Base-by-base conservation (phyloP, 2,329 filamentous ascomycete genomes). In the Anisogramma anomala region DNA sequence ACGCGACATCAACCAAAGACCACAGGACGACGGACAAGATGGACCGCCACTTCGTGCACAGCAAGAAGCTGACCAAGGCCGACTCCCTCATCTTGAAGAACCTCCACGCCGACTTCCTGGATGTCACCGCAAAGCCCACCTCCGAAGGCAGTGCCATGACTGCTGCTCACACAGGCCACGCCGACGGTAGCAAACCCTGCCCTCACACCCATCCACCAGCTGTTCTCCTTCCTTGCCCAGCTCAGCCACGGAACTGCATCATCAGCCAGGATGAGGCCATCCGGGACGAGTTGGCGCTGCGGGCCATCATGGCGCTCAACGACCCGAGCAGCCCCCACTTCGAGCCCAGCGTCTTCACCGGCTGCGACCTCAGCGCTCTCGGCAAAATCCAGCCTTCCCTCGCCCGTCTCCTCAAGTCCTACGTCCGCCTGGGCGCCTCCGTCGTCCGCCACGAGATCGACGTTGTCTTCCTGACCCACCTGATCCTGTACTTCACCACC, bases 401-500 rank as follows among this genome's bases (percentile, higher is more conserved):
- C 33, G 61, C 71, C 53, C 58, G 60, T 47, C 19, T 80, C 2
- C 60, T 84, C 14, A 62, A 68, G 30, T 74, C 77, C 0, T 85
- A 84, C 55, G 62, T 78, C 35, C 57, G 60, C 11, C 60, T 69
- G 53, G 80, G 74, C 1, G 65, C 65, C 31, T 58, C 55, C 2
- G 58, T 79, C 17, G 78, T 82, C 8, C 77, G 82, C 11, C 64
- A 74, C 43, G 69, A 75, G 41, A 82, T 80, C 1, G 84, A 89
- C 55, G 80, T 88, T 14, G 73, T 87, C 34, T 84, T 89, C 69
- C 58, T 88, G 42, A 85, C 81, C 0, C 83, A 89, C 57, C 67
- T 89, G 17, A 56, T 87, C 26, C 61, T 86, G 19, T 88, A 88
- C 63, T 69, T 81, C 45, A 65, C 64, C 41, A 84, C 82, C 1